A percentile compares a stretch with the other conserved stretches of the same genome.
Conservation (phyloP, 2,329 filamentous ascomycete species). For the Botrytis cinerea region DNA sequence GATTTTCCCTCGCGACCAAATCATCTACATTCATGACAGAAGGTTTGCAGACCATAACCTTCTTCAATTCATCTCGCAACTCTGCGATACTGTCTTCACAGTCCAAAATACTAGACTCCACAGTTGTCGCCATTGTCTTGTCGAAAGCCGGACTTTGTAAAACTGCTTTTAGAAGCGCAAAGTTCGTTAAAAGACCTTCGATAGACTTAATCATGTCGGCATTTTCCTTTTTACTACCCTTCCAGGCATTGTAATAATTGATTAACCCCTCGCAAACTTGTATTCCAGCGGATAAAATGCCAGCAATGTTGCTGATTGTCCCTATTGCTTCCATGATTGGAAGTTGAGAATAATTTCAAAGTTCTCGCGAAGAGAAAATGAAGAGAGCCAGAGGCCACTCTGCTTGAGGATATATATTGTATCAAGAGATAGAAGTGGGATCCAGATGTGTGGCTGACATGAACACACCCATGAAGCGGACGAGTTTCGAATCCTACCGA, state of each 20-base stretch:
- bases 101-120: constrained; percentile 16
- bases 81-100: constrained; percentile 20
- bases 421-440: neutral
- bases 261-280: constrained; percentile 20
- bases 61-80: constrained; percentile 18
- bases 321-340: constrained; percentile 18
- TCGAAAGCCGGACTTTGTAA: constrained; percentile 7
- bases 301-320: constrained; percentile 22
- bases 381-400: neutral
- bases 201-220: constrained; percentile 17
- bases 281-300: constrained; percentile 19
- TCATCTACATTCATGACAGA: neutral
- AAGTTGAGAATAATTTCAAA: neutral
- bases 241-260: constrained; percentile 22
- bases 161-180: neutral
- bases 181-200: constrained; percentile 2
- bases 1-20: neutral
- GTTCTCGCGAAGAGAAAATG: neutral
- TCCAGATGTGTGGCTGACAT: neutral
- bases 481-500: constrained; percentile 9
- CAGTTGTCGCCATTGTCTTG: neutral
- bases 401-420: neutral
- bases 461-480: neutral
- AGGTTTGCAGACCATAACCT: constrained; percentile 17
- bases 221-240: constrained; percentile 22